A percentile compares a stretch with the other conserved stretches of the same genome.
Evolutionary conservation across 768 basidiomycete species (phyloP).

Genomic region (Termitomyces heimii): DNA sequence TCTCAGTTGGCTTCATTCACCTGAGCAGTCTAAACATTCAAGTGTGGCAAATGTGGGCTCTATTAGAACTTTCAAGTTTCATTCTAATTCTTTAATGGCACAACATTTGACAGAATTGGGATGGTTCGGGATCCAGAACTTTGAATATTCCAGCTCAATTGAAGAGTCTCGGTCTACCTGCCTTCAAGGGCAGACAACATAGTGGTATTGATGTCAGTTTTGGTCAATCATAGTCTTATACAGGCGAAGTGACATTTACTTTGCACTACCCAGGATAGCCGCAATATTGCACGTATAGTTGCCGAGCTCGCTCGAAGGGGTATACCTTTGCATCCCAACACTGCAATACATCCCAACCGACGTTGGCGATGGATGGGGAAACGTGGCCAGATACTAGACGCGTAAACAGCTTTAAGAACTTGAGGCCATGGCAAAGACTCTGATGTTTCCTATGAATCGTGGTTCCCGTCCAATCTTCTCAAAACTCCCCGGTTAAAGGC

Average conservation of each 20-base stretch:
- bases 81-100: not conserved
- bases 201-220: constrained; percentile 84
- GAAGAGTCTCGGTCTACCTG: constrained; percentile 58
- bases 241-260: constrained; percentile 11
- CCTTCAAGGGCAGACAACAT: constrained; percentile 82
- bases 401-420: not conserved
- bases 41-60: constrained; percentile 15
- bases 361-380: constrained; percentile 89
- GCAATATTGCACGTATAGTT: constrained; percentile 82
- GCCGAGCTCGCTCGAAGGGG: constrained; percentile 70
- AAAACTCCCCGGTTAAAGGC: not conserved
- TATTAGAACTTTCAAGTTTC: not conserved
- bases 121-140: constrained; percentile 25
- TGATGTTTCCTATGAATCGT: not conserved
- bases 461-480: not conserved
- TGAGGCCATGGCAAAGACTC: not conserved
- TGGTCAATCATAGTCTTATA: constrained; percentile 5
- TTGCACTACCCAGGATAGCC: constrained; percentile 59
- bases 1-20: constrained; percentile 34
- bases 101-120: constrained; percentile 16
- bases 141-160: constrained; percentile 77
- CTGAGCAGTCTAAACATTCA: constrained; percentile 14
- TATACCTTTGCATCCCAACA: constrained; percentile 67
- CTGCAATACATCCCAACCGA: constrained; percentile 53
- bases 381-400: constrained; percentile 59